Evolutionary conservation across 1,139 yeast species (phyloP), one percentile per base, ranked within the genome.

Genomic region (Diutina mesorugosa): DNA sequence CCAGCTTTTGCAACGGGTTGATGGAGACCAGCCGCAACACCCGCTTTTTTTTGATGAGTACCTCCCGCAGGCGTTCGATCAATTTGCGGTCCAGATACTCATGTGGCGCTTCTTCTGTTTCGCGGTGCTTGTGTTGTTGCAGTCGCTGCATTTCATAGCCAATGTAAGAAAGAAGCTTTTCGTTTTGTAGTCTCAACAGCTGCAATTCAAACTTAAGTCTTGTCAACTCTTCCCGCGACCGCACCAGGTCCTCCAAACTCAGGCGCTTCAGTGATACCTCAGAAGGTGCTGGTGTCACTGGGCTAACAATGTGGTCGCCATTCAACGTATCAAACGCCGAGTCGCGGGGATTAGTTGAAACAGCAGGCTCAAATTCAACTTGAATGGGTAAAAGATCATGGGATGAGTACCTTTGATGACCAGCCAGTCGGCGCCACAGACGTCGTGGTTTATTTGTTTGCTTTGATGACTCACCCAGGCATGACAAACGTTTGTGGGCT

Each of bases 51-150:
- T 74, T 73, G 45, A 77, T 74, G 54, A 76, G 66, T 65, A 72
- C 64, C 57, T 75, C 75, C 60, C 69, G 69, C 28, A 77, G 73
- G 58, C 68, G 70, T 61, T 76, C 76, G 51, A 80, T 80, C 60
- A 80, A 72, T 59, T 78, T 74, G 55, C 80, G 81, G 67, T 80
- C 85, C 2, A 82, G 78, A 62, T 80, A 80, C 61, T 80, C 84
- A 35, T 35, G 41, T 51, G 65, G 60, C 41, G 74, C 30, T 12
- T 10, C 64, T 59, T 59, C 61, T 73, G 76, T 58, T 72, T 26
- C 14, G 51, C 51, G 51, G 16, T 47, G 51, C 41, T 35, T 35
- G 41, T 35, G 41, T 35, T 35, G 41, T 8, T n/a, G 47, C 41
- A 30, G 53, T 58, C 78, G 76, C 61, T 81, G 85, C 57, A 79